Conservation (phyloP, 2,329 filamentous ascomycete species). For the Aspergillus felis region DNA sequence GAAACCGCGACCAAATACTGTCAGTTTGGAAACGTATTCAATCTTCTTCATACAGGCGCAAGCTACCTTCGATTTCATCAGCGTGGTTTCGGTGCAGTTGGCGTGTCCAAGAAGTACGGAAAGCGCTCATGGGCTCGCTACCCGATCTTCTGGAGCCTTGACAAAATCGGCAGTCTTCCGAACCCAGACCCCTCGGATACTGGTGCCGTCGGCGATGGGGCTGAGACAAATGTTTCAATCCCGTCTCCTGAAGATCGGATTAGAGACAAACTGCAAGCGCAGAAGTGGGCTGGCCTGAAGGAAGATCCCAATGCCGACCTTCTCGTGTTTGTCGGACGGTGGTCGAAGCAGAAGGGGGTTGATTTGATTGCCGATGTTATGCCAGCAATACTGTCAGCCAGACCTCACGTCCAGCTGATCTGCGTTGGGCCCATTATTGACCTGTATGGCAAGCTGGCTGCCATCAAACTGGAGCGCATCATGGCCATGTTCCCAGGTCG, state of each 20-base stretch:
- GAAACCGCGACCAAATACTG: constrained; percentile 59
- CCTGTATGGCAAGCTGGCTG: constrained; percentile 64
- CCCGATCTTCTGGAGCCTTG: constrained; percentile 65
- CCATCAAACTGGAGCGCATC: constrained; percentile 60
- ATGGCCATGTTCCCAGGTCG: constrained; percentile 63
- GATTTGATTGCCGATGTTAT: constrained; percentile 68
- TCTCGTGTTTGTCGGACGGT: constrained; percentile 65
- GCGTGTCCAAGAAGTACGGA: constrained; percentile 66
- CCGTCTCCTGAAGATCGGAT: constrained; percentile 50
- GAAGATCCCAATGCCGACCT: constrained; percentile 60
- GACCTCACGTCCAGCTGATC: constrained; percentile 59
- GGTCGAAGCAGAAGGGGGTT: constrained; percentile 66
- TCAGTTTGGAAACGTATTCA: constrained; percentile 67
- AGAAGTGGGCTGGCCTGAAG: constrained; percentile 64
- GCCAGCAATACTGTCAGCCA: constrained; percentile 59
- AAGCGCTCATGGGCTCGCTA: constrained; percentile 65
- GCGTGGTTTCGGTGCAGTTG: constrained; percentile 64
- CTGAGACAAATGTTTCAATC: constrained; percentile 51
- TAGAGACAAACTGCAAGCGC: constrained; percentile 56
- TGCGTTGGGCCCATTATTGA: constrained; percentile 64
- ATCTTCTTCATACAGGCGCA: constrained; percentile 61
- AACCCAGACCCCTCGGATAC: constrained; percentile 65
- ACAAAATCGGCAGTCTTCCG: constrained; percentile 59
- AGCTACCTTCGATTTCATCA: constrained; percentile 65
- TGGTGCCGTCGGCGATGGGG: constrained; percentile 45